Conservation (phyloP, 1,284 basidiomycete genomes). For the Tetrapyrgos nigripes region DNA sequence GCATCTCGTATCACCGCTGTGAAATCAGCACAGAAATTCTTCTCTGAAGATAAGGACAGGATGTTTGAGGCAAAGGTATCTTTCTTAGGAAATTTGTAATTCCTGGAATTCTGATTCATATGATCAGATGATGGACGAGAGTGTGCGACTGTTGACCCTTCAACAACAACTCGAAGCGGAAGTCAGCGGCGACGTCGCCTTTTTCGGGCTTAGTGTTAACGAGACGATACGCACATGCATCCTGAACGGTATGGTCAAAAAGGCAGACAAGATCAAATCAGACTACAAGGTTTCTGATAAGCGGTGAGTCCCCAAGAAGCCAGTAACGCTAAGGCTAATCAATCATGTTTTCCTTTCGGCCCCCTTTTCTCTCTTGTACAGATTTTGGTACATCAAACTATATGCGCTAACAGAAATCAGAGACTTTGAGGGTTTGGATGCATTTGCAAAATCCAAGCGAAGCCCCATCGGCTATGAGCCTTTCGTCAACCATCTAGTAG, state of each 20-base stretch:
- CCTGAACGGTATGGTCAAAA: constrained; percentile 80
- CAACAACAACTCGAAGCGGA: constrained; percentile 93
- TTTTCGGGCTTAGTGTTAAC: constrained; percentile 84
- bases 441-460: constrained; percentile 84
- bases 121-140: constrained; percentile 89
- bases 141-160: constrained; percentile 72
- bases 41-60: constrained; percentile 93
- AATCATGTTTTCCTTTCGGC: not conserved
- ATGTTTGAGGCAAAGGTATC: constrained; percentile 88
- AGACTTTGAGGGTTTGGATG: constrained; percentile 87
- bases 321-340: too few relatives aligned
- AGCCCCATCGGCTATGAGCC: constrained; percentile 96
- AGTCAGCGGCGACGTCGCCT: constrained; percentile 73
- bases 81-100: constrained; percentile 3
- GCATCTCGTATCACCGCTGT: constrained; percentile 74
- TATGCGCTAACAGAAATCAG: constrained; percentile 78
- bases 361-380: constrained; percentile 35
- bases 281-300: constrained; percentile 95
- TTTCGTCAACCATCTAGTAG: constrained; percentile 84
- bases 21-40: constrained; percentile 89
- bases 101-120: not conserved
- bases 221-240: constrained; percentile 83
- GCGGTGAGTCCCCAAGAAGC: constrained; percentile 68
- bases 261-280: constrained; percentile 83
- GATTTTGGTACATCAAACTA: constrained; percentile 93